Percentiles rank a stretch among this genome's conserved stretches.
phyloP scores from a whole-genome alignment of 805 yeast genomes.

The Metschnikowia aberdeeniae region DNA sequence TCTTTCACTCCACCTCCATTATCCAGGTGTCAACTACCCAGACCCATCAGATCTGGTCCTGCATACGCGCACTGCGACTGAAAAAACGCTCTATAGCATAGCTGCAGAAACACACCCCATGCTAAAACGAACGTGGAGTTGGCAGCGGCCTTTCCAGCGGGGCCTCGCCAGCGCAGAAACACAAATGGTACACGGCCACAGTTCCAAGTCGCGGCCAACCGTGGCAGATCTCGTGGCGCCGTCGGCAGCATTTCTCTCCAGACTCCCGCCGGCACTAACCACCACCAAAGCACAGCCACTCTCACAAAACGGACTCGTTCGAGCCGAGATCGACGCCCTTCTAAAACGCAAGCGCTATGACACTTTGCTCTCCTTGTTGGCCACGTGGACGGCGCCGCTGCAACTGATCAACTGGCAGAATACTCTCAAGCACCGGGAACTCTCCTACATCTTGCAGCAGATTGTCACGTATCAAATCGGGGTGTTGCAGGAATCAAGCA shows the following conservation, averaged over 20 bases:
- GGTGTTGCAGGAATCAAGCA: slow-evolving; percentile 9
- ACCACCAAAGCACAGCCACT: not conserved
- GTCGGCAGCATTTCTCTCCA: not conserved
- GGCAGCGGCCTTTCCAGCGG: slow-evolving; percentile 3
- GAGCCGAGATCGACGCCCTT: slow-evolving; percentile 10
- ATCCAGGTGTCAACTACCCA: too few species aligned
- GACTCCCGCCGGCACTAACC: not conserved
- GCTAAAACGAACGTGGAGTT: slow-evolving; percentile 5
- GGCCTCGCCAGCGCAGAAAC: not conserved
- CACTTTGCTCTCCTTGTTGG: slow-evolving; percentile 7
- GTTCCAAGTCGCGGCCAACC: not conserved
- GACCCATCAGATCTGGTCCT: too few species aligned
- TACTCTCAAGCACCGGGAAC: slow-evolving; percentile 10
- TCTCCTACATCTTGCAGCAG: slow-evolving; percentile 11
- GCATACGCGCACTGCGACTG: not conserved
- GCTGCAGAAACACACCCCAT: not conserved
- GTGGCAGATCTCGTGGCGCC: slow-evolving; percentile 1
- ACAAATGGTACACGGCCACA: not conserved
- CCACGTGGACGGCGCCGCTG: slow-evolving; percentile 11
- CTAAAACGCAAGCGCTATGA: slow-evolving; percentile 7
- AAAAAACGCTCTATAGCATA: not conserved
- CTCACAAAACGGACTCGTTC: not conserved
- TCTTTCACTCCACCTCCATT: too few species aligned
- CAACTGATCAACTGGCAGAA: slow-evolving; percentile 9
- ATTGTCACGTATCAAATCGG: slow-evolving; percentile 13